Percentiles rank a stretch among this genome's conserved stretches.
Conservation (phyloP, 208 protist genomes). For the Crithidia bombi region DNA sequence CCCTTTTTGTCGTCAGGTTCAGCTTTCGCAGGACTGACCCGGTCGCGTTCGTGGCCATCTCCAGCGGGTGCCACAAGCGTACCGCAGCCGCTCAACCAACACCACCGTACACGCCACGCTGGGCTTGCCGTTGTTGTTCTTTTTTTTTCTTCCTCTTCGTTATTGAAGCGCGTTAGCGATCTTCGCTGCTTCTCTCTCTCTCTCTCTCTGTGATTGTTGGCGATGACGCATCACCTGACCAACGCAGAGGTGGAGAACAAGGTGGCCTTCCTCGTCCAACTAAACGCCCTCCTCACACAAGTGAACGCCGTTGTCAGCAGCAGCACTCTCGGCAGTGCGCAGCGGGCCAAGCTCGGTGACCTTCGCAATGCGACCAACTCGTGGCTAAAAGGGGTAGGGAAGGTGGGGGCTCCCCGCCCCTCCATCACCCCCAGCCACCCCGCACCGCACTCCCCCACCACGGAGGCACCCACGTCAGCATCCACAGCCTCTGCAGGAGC, state of each 20-base stretch:
- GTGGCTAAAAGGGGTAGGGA: slow-evolving; percentile 61
- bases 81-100: too few species aligned
- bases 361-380: slow-evolving; percentile 48
- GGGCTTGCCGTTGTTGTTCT: too few species aligned
- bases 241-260: slow-evolving; percentile 73
- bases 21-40: too few species aligned
- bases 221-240: slow-evolving; percentile 42
- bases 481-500: too few species aligned
- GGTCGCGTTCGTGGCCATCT: too few species aligned
- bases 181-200: too few species aligned
- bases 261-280: slow-evolving; percentile 77
- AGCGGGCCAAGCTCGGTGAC: slow-evolving; percentile 57
- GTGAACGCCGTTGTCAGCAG: slow-evolving; percentile 51
- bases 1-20: too few species aligned
- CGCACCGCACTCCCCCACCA: slow-evolving; percentile 7
- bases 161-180: neutral
- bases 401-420: slow-evolving; percentile 35
- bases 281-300: slow-evolving; percentile 68
- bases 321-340: slow-evolving; percentile 42
- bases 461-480: slow-evolving; percentile 3
- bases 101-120: too few species aligned
- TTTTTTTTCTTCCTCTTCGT: neutral
- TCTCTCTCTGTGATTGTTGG: neutral
- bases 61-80: too few species aligned
- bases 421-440: slow-evolving; percentile 28